Conservation (phyloP, 2,329 filamentous ascomycete species). For the Beauveria sp. region DNA sequence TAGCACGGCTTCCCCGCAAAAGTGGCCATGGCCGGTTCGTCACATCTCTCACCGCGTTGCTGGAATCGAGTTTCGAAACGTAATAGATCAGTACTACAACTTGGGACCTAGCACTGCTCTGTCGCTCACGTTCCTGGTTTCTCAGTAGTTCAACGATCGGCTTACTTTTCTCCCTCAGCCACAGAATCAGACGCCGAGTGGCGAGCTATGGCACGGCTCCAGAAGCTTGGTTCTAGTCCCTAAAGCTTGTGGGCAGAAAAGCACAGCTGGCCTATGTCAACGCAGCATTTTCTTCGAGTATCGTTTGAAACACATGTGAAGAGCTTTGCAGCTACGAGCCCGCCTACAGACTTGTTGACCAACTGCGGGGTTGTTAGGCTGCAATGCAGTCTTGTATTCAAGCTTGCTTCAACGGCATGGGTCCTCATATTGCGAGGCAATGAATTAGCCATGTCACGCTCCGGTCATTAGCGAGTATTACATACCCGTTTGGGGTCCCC, state of each 20-base stretch:
- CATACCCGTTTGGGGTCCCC: neutral
- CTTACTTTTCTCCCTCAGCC: neutral
- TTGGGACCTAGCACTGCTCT: neutral
- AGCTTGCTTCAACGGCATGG: neutral
- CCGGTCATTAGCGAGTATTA: neutral
- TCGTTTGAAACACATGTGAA: neutral
- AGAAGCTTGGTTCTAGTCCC: neutral
- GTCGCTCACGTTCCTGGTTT: neutral
- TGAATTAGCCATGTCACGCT: neutral
- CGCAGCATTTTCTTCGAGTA: neutral
- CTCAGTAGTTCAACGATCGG: too few relatives aligned
- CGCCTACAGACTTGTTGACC: neutral
- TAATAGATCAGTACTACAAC: neutral
- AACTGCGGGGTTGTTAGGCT: conserved; percentile 5
- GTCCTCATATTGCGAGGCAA: neutral
- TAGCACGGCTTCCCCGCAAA: conserved; percentile 8
- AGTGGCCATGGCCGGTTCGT: neutral
- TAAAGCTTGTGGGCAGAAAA: neutral
- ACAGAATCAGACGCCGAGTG: neutral
- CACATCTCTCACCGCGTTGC: conserved; percentile 6
- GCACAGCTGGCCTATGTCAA: neutral
- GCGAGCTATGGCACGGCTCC: neutral
- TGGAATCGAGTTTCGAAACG: conserved; percentile 1
- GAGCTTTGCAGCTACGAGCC: neutral
- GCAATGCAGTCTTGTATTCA: conserved; percentile 8